Conservation (phyloP, 164 flowering plant genomes). For the Malania oleifera region DNA sequence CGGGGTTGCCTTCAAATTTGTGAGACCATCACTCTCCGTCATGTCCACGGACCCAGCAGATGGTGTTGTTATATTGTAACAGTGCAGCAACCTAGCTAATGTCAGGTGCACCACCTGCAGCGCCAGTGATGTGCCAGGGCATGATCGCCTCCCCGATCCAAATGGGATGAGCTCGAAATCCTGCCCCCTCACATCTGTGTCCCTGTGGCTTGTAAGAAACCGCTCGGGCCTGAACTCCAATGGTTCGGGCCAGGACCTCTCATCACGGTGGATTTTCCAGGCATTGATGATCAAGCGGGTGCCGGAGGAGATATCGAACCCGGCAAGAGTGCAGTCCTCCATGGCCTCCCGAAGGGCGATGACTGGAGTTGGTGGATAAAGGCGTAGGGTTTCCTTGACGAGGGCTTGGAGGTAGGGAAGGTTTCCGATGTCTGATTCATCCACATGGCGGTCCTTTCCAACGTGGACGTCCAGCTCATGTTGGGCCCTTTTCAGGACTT, state of each 20-base stretch:
- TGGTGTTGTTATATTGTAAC: slow-evolving; percentile 12
- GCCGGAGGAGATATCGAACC: not conserved
- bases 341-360: not conserved
- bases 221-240: slow-evolving; percentile 15
- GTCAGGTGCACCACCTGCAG: slow-evolving; percentile 12
- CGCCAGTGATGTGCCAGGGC: slow-evolving; percentile 17
- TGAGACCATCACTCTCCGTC: slow-evolving; percentile 21
- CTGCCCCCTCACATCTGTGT: slow-evolving; percentile 8
- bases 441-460: slow-evolving; percentile 7
- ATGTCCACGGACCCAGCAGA: slow-evolving; percentile 11
- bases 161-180: slow-evolving; percentile 16
- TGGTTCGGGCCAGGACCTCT: slow-evolving; percentile 8
- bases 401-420: slow-evolving; percentile 19
- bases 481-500: slow-evolving; percentile 8
- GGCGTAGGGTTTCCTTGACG: slow-evolving; percentile 20
- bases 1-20: slow-evolving; percentile 16
- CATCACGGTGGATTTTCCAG: slow-evolving; percentile 17
- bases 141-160: slow-evolving; percentile 14
- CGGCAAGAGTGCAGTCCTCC: slow-evolving; percentile 16
- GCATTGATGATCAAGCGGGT: slow-evolving; percentile 10
- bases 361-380: slow-evolving; percentile 17
- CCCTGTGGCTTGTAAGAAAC: slow-evolving; percentile 11
- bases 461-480: slow-evolving; percentile 14
- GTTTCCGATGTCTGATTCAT: slow-evolving; percentile 10
- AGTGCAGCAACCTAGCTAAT: slow-evolving; percentile 15